Conservation (phyloP, 306 rosid species). For the Trifolium subterraneum region DNA sequence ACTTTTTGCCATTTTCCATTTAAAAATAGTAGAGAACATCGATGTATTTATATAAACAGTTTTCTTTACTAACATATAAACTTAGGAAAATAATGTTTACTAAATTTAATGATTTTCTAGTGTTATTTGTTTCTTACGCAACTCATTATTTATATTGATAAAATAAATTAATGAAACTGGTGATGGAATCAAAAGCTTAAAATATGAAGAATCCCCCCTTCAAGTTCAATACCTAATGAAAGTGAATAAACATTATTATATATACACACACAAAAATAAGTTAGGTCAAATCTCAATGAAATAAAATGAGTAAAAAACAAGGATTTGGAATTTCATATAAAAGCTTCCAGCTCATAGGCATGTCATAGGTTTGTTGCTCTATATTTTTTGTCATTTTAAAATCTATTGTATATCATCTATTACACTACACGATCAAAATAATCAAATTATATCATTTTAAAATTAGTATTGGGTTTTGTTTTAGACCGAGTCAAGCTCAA, state of each 20-base stretch:
- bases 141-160: background rate
- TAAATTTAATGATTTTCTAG: background rate
- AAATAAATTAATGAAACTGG: slow-evolving; percentile 21
- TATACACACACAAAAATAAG: background rate
- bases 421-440: too few relatives aligned
- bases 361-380: background rate
- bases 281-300: slow-evolving; percentile 27
- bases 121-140: background rate
- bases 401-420: background rate
- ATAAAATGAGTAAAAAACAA: slow-evolving; percentile 7
- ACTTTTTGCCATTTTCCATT: too few relatives aligned
- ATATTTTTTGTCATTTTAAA: too few relatives aligned
- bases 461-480: too few relatives aligned
- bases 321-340: slow-evolving; percentile 29
- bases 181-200: slow-evolving; percentile 16
- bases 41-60: too few relatives aligned
- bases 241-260: slow-evolving; percentile 31
- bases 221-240: slow-evolving; percentile 25
- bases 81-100: background rate
- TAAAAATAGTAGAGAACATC: too few relatives aligned
- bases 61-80: background rate
- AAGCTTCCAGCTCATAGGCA: slow-evolving; percentile 6
- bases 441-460: too few relatives aligned
- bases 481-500: too few relatives aligned
- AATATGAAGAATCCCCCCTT: slow-evolving; percentile 3